Conservation (phyloP, 345 rosid genomes). For the Arabidopsis suecica region DNA sequence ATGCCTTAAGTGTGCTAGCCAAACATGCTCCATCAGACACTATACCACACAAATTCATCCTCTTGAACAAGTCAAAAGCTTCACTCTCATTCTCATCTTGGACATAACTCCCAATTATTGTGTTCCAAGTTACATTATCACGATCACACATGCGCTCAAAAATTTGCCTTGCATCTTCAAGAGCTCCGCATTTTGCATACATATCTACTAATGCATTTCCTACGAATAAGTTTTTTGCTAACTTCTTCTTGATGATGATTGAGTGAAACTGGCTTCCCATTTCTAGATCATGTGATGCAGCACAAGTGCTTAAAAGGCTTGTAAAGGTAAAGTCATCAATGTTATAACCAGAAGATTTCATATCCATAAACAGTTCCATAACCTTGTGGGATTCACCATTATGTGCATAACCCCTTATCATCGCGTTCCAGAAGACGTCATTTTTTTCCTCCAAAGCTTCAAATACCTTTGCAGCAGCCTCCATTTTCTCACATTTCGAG, state of each 20-base stretch:
- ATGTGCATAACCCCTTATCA: constrained; percentile 85
- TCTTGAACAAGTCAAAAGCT: constrained; percentile 72
- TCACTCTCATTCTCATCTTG: constrained; percentile 71
- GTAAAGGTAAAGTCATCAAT: constrained; percentile 89
- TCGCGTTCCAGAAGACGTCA: constrained; percentile 82
- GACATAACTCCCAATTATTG: constrained; percentile 86
- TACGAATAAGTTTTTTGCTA: constrained; percentile 67
- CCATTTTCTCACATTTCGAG: constrained; percentile 72
- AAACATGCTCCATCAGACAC: constrained; percentile 81
- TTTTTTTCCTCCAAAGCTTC: constrained; percentile 70
- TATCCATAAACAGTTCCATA: constrained; percentile 60
- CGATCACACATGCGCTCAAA: constrained; percentile 63
- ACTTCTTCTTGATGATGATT: constrained; percentile 61
- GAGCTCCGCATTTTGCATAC: constrained; percentile 87
- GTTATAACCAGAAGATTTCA: constrained; percentile 64
- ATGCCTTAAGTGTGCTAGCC: constrained; percentile 79
- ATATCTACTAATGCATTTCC: constrained; percentile 91
- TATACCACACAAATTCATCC: constrained; percentile 58
- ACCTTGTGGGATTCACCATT: constrained; percentile 66
- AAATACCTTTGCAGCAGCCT: constrained; percentile 70
- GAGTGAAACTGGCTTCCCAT: constrained; percentile 79
- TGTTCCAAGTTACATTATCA: constrained; percentile 90
- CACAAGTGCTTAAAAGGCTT: constrained; percentile 84
- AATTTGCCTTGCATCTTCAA: constrained; percentile 69
- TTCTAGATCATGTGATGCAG: constrained; percentile 61